phyloP scores from a whole-genome alignment of 2,329 filamentous ascomycete species.

The Microcera coccophila region DNA sequence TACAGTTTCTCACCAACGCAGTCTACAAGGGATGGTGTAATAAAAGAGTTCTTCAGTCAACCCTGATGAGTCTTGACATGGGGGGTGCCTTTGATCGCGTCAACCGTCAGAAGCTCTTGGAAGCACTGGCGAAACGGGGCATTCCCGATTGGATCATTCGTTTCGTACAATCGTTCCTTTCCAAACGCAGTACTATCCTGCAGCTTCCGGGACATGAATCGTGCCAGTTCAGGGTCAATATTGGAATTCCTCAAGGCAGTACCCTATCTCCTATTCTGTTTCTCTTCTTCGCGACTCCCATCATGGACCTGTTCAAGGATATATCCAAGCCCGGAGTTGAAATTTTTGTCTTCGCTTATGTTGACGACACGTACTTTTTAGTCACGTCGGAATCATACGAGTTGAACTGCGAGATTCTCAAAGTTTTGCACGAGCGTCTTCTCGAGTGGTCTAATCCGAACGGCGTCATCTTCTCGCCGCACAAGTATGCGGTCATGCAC shows the following conservation, averaged over 20 bases:
- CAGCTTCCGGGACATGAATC: constrained; percentile 6
- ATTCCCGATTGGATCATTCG: constrained; percentile 6
- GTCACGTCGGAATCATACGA: constrained; percentile 3
- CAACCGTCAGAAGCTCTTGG: constrained; percentile 3
- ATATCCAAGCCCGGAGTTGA: too few species aligned
- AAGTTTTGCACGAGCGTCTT: not conserved
- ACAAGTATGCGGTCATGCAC: constrained; percentile 11
- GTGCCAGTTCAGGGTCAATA: not conserved
- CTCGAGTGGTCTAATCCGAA: not conserved
- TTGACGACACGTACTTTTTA: constrained; percentile 11
- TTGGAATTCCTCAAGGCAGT: constrained; percentile 13
- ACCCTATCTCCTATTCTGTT: constrained; percentile 11
- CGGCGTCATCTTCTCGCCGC: constrained; percentile 2
- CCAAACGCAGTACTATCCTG: constrained; percentile 2
- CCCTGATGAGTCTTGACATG: constrained; percentile 6
- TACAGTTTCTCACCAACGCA: constrained; percentile 4
- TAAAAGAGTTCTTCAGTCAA: not conserved
- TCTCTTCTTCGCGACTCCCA: constrained; percentile 5
- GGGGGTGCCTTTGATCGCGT: constrained; percentile 8
- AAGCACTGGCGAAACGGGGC: constrained; percentile 1
- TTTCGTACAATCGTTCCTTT: constrained; percentile 7
- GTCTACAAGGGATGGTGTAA: constrained; percentile 4
- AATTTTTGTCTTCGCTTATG: constrained; percentile 1
- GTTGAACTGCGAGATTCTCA: constrained; percentile 5
- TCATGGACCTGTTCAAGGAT: not conserved